phyloP scores from a whole-genome alignment of 2,329 filamentous ascomycete genomes.

The Colletotrichum acutatum region DNA sequence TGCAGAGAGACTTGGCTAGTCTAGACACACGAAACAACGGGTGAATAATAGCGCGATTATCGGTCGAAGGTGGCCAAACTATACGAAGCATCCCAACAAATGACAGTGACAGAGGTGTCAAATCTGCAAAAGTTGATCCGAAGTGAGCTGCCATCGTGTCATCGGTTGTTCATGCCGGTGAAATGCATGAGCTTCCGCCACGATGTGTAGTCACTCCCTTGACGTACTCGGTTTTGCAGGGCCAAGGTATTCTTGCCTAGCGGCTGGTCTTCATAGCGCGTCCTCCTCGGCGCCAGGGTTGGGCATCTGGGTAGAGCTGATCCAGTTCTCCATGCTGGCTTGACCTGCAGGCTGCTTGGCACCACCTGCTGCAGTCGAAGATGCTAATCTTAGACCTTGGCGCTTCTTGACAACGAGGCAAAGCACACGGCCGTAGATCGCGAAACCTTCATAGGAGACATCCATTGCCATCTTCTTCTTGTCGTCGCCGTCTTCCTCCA shows the following conservation, averaged over 20 bases:
- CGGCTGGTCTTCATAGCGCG: conserved; percentile 2
- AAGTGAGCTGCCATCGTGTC: conserved; percentile 16
- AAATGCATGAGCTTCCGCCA: background rate
- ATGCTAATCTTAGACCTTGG: conserved; percentile 58
- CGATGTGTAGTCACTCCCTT: background rate
- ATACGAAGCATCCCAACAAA: conserved; percentile 11
- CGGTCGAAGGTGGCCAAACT: background rate
- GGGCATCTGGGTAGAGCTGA: conserved; percentile 79
- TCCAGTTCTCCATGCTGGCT: conserved; percentile 86
- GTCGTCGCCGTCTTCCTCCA: conserved; percentile 64
- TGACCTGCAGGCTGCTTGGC: conserved; percentile 67
- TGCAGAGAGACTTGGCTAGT: background rate
- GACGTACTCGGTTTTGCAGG: background rate
- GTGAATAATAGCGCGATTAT: conserved; percentile 7
- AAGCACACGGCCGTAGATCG: conserved; percentile 91
- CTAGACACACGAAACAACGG: conserved; percentile 27
- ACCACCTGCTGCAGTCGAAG: conserved; percentile 31
- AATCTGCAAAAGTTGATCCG: background rate
- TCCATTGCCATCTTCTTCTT: conserved; percentile 93
- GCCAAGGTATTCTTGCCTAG: background rate
- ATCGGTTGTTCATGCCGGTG: conserved; percentile 7
- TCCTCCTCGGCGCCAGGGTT: conserved; percentile 48
- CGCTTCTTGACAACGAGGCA: conserved; percentile 89
- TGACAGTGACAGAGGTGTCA: background rate
- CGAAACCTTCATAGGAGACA: conserved; percentile 94